A percentile compares a stretch with the other conserved stretches of the same genome.
These are phyloP conservation scores for Fusarium gaditjirri DNA, from an alignment of 2,329 filamentous ascomycete species.

Conservation along the genomic window DNA sequence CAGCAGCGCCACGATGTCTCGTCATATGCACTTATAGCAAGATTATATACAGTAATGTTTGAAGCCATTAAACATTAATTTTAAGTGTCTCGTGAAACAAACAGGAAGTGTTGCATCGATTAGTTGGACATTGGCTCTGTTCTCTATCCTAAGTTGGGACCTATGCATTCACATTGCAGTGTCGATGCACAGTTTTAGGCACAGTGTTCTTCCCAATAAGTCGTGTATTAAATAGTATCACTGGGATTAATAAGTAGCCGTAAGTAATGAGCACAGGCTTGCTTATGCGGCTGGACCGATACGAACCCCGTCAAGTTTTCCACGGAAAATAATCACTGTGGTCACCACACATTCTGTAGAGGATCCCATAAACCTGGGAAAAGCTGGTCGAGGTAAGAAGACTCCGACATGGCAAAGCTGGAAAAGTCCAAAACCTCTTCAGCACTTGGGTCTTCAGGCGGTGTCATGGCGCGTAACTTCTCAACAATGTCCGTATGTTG, in stretches of 20 bases:
- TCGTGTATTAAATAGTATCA: neutral
- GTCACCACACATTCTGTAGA: slow-evolving; percentile 49
- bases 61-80: fast-evolving
- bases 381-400: slow-evolving; percentile 49
- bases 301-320: neutral
- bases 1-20: neutral
- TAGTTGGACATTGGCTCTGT: too few relatives aligned
- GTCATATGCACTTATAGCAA: neutral
- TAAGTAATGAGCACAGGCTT: neutral
- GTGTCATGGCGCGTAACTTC: slow-evolving; percentile 50
- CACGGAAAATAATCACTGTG: neutral
- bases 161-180: neutral
- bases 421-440: slow-evolving; percentile 37
- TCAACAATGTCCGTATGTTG: slow-evolving; percentile 60
- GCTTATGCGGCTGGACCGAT: neutral
- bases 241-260: too few relatives aligned
- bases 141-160: neutral
- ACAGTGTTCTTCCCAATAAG: neutral
- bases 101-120: neutral
- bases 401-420: slow-evolving; percentile 47
- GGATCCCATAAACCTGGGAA: slow-evolving; percentile 52
- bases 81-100: neutral
- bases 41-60: fast-evolving
- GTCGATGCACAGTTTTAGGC: neutral
- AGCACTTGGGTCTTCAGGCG: slow-evolving; percentile 33